Evolutionary conservation across 352 stramenopile genomes (phyloP).

Genomic region (Saprolegnia diclina): DNA sequence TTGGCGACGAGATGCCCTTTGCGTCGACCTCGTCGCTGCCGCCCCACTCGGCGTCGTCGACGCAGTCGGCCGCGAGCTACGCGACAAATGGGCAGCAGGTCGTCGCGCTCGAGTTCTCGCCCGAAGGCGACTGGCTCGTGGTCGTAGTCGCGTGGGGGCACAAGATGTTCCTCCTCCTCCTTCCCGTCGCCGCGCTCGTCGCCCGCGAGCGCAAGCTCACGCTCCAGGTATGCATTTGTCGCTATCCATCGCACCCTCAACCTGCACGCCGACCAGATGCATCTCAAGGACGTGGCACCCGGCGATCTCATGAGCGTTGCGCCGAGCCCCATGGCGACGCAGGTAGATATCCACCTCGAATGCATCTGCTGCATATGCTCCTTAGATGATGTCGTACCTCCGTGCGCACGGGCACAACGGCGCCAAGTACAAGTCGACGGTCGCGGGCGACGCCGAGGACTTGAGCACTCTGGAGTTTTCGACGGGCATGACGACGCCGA

Average conservation of each 20-base stretch:
- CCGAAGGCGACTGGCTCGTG: conserved; percentile 82
- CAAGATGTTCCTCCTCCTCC: conserved; percentile 72
- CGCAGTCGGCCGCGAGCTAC: not conserved
- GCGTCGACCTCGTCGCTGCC: not conserved
- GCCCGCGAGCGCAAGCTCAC: conserved; percentile 46
- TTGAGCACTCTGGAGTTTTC: conserved; percentile 83
- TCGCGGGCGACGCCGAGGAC: conserved; percentile 72
- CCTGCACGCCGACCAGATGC: not conserved
- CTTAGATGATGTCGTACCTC: conserved; percentile 71
- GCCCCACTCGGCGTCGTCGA: not conserved
- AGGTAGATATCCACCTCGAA: conserved; percentile 21
- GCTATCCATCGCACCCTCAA: not conserved
- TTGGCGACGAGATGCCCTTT: conserved; percentile 5
- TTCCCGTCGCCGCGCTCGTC: conserved; percentile 63
- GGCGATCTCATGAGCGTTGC: conserved; percentile 65
- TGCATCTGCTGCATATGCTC: not conserved
- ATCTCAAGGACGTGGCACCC: conserved; percentile 33
- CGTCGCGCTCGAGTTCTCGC: conserved; percentile 28
- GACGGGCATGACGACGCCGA: conserved; percentile 54
- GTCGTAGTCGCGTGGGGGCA: conserved; percentile 46
- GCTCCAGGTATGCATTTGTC: conserved; percentile 35
- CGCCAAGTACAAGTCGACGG: conserved; percentile 73
- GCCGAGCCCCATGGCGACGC: conserved; percentile 65
- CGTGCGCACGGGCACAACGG: conserved; percentile 71
- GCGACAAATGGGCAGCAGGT: conserved; percentile 2